These are phyloP conservation scores for Exophiala viscosa DNA, from an alignment of 2,329 filamentous ascomycete species.

Conservation along the genomic window DNA sequence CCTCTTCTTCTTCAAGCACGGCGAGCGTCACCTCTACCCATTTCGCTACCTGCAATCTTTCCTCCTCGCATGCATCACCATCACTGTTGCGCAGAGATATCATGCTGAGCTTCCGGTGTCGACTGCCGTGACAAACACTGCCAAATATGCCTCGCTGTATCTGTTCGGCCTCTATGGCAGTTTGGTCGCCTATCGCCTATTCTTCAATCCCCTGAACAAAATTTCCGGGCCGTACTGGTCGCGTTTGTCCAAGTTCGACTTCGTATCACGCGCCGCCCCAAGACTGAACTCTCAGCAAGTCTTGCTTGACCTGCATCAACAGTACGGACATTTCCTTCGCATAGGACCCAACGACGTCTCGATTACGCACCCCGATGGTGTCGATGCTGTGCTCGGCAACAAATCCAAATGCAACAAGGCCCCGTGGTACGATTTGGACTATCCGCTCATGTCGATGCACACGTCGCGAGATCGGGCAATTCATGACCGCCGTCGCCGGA, in stretches of 20 bases:
- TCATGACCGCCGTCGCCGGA: conserved; percentile 39
- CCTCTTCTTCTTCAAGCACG: conserved; percentile 20
- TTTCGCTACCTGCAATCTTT: conserved; percentile 17
- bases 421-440: conserved; percentile 39
- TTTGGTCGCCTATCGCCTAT: conserved; percentile 31
- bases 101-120: conserved; percentile 7
- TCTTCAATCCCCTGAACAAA: conserved; percentile 31
- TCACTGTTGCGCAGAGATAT: conserved; percentile 4
- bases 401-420: conserved; percentile 40
- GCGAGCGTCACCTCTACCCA: conserved; percentile 18
- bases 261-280: conserved; percentile 2
- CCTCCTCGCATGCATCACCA: conserved; percentile 3
- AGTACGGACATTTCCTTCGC: conserved; percentile 25
- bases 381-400: conserved; percentile 38
- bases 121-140: conserved; percentile 4
- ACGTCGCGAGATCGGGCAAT: conserved; percentile 35
- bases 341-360: conserved; percentile 23
- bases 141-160: conserved; percentile 6
- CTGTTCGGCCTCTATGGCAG: conserved; percentile 18
- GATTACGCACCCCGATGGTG: conserved; percentile 25
- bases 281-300: conserved; percentile 9
- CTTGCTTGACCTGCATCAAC: conserved; percentile 16
- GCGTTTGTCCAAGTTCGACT: conserved; percentile 18
- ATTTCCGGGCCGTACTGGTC: conserved; percentile 33
- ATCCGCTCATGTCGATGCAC: conserved; percentile 38